phyloP scores from a whole-genome alignment of 768 basidiomycete species.

The Russula sp. region DNA sequence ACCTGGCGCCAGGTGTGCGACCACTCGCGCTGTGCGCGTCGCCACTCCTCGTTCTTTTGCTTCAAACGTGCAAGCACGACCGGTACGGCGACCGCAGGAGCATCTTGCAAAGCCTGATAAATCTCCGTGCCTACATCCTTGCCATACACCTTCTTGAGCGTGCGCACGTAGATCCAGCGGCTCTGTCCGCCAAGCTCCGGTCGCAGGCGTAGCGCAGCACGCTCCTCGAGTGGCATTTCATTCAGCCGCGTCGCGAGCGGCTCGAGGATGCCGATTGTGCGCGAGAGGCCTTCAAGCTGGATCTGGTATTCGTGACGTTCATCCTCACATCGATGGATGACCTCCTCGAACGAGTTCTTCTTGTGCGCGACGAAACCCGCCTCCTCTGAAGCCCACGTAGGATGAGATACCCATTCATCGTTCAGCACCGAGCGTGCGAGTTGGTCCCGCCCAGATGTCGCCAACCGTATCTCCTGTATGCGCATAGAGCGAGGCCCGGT shows the following conservation, averaged over 20 bases:
- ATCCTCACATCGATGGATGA: conserved; percentile 93
- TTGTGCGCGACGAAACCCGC: conserved; percentile 91
- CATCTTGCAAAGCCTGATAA: conserved; percentile 83
- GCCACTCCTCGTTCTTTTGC: conserved; percentile 97
- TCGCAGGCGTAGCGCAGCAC: conserved; percentile 70
- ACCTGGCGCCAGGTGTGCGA: conserved; percentile 95
- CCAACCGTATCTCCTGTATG: conserved; percentile 72
- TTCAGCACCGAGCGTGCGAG: conserved; percentile 95
- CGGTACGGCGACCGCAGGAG: conserved; percentile 83
- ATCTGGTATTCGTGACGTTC: conserved; percentile 98
- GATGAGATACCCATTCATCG: conserved; percentile 97
- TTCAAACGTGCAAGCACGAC: conserved; percentile 85
- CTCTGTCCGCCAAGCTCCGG: conserved; percentile 85
- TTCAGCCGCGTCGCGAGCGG: conserved; percentile 79
- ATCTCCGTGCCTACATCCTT: conserved; percentile 68
- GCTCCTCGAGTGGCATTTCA: conserved; percentile 85
- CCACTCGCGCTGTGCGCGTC: conserved; percentile 90
- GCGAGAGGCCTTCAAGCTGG: conserved; percentile 81
- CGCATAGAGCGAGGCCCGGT: background rate
- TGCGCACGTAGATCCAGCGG: conserved; percentile 84
- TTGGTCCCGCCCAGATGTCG: conserved; percentile 91
- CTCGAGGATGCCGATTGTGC: conserved; percentile 88
- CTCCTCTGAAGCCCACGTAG: conserved; percentile 96
- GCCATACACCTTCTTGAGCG: conserved; percentile 92
- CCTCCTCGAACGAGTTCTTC: conserved; percentile 95